Evolutionary conservation across 495 filamentous ascomycete species (phyloP).

Genomic region (Haplographium delicatum): DNA sequence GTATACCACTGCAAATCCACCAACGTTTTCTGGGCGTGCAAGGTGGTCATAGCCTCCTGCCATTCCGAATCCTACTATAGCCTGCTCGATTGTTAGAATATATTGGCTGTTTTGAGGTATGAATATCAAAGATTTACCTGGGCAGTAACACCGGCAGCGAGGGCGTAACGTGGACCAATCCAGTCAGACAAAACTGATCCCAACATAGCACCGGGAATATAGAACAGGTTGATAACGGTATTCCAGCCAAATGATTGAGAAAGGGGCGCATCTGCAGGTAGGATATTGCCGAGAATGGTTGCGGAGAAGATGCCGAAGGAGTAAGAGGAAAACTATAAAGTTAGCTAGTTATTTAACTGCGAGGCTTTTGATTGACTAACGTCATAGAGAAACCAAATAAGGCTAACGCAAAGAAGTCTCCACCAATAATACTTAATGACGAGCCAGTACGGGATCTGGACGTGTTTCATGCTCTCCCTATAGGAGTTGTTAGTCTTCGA

Average conservation of each 20-base stretch:
- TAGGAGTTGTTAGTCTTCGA: slow-evolving; percentile 30
- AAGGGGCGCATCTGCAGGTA: slow-evolving; percentile 48
- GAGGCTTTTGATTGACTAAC: slow-evolving; percentile 26
- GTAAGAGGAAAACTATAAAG: slow-evolving; percentile 58
- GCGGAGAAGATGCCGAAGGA: slow-evolving; percentile 76
- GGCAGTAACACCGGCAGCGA: slow-evolving; percentile 58
- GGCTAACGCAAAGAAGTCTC: slow-evolving; percentile 59
- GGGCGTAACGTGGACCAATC: slow-evolving; percentile 66
- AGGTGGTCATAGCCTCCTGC: slow-evolving; percentile 64
- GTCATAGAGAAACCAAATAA: slow-evolving; percentile 94
- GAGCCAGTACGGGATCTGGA: slow-evolving; percentile 50
- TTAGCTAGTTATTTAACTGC: slow-evolving; percentile 8
- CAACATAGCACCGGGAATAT: slow-evolving; percentile 72
- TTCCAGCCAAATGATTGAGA: slow-evolving; percentile 82
- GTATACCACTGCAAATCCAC: slow-evolving; percentile 69
- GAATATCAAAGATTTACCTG: too few species aligned
- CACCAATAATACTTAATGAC: slow-evolving; percentile 54
- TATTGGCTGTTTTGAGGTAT: too few species aligned
- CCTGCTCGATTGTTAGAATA: too few species aligned
- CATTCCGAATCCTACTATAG: slow-evolving; percentile 83
- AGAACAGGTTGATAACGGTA: slow-evolving; percentile 78
- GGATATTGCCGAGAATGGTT: slow-evolving; percentile 62
- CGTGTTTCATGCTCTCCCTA: slow-evolving; percentile 34
- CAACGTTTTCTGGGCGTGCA: slow-evolving; percentile 57
- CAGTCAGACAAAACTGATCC: slow-evolving; percentile 72